These are phyloP conservation scores for Chaetomiaceae sp. DNA, from an alignment of 2,329 filamentous ascomycete genomes.

Conservation along the genomic window DNA sequence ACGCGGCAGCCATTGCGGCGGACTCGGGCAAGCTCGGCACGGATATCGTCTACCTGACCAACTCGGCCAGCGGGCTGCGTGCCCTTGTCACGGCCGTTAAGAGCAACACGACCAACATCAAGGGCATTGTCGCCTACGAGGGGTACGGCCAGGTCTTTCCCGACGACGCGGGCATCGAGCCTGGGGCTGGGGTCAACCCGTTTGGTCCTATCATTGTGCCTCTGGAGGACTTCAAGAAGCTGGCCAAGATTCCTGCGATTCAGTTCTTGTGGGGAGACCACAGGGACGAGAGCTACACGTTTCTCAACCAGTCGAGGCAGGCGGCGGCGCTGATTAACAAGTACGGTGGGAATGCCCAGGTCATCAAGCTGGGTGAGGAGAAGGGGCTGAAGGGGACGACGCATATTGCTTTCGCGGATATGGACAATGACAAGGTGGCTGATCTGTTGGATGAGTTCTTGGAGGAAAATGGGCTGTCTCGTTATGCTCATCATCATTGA, in stretches of 20 bases:
- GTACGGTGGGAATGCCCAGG: slow-evolving; percentile 27
- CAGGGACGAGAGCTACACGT: slow-evolving; percentile 20
- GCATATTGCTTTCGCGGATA: slow-evolving; percentile 28
- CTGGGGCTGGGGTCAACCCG: slow-evolving; percentile 7
- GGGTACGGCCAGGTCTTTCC: slow-evolving; percentile 29
- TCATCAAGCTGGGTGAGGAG: slow-evolving; percentile 27
- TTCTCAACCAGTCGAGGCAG: slow-evolving; percentile 19
- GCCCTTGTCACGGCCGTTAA: slow-evolving; percentile 33
- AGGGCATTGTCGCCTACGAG: slow-evolving; percentile 34
- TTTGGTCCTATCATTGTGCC: slow-evolving; percentile 28
- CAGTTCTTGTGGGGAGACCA: slow-evolving; percentile 31
- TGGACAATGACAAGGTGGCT: slow-evolving; percentile 27
- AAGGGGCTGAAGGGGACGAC: slow-evolving; percentile 25
- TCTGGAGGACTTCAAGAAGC: slow-evolving; percentile 26
- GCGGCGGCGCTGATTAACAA: slow-evolving; percentile 25
- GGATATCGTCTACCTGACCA: slow-evolving; percentile 33
- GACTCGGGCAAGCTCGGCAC: slow-evolving; percentile 32
- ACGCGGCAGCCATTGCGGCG: slow-evolving; percentile 33
- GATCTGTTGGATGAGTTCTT: slow-evolving; percentile 26
- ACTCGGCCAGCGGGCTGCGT: slow-evolving; percentile 34
- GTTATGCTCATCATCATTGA: too few species aligned
- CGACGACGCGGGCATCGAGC: slow-evolving; percentile 16
- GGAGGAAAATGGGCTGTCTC: slow-evolving; percentile 16
- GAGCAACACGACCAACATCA: slow-evolving; percentile 35
- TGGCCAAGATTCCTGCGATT: slow-evolving; percentile 22